phyloP scores from a whole-genome alignment of 768 basidiomycete species.

The Collybia sp. region DNA sequence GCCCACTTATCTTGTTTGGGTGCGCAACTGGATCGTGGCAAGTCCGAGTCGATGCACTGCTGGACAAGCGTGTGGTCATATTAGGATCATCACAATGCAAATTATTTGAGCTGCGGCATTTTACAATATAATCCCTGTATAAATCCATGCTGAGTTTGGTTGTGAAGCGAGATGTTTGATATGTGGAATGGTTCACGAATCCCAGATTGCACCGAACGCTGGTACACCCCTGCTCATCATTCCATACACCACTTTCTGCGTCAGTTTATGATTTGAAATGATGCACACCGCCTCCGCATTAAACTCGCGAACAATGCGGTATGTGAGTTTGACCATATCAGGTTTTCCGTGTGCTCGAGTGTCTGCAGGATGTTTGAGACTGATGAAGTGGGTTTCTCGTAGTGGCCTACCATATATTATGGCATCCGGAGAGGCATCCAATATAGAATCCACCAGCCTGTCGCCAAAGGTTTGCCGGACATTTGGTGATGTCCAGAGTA shows the following conservation, averaged over 20 bases:
- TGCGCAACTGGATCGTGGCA: too few species aligned
- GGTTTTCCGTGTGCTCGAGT: constrained; percentile 42
- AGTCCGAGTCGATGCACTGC: too few species aligned
- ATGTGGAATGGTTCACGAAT: too few species aligned
- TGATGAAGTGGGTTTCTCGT: neutral
- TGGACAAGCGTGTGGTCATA: too few species aligned
- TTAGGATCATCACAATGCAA: too few species aligned
- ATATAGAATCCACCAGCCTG: constrained; percentile 50
- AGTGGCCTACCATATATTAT: constrained; percentile 46
- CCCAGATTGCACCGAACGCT: constrained; percentile 61
- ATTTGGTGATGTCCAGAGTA: constrained; percentile 62
- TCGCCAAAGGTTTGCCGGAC: constrained; percentile 60
- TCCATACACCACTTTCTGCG: constrained; percentile 55
- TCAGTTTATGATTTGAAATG: constrained; percentile 56
- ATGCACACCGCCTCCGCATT: constrained; percentile 51
- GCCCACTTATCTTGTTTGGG: too few species aligned
- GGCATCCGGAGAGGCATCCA: constrained; percentile 49
- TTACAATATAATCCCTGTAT: too few species aligned
- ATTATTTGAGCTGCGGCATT: too few species aligned
- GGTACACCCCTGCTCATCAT: constrained; percentile 57
- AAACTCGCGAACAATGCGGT: constrained; percentile 41
- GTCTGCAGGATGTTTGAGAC: constrained; percentile 19
- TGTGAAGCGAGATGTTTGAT: too few species aligned
- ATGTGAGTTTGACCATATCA: constrained; percentile 43
- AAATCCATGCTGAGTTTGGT: too few species aligned